Base-by-base conservation (phyloP, 1,284 basidiomycete genomes). In the Melampsora larici-populina region DNA sequence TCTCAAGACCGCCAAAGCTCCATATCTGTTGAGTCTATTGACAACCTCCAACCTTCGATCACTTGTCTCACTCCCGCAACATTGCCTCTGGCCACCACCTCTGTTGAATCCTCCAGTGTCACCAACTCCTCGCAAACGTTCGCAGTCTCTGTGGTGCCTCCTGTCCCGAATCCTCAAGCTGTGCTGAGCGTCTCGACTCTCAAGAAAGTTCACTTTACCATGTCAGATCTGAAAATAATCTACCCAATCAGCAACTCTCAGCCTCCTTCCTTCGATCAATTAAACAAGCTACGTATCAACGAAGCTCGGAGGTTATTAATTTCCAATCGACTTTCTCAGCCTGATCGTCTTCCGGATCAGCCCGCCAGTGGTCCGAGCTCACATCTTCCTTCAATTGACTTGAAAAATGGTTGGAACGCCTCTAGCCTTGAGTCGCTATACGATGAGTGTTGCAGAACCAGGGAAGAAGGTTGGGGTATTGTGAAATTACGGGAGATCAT, bases 211-310 rank as follows among this genome's bases (percentile, higher is more conserved):
- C 79, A 82, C 18, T 83, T 83, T 70, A 81, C 80, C 49, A 81
- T 82, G 80, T 81, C 80, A 18, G 79, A 81, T 6, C 78, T 83
- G 60, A 81, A 79, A n/a, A 79, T 83, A 26, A 79, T 82, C 5
- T 83, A 83, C 62, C 82, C 82, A 1, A 81, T 83, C 80, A 81
- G 80, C 70, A 80, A 77, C 70, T n/a, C 80, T 80, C n/a, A 79
- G 36, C 48, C 31, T 31, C 43, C 67, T 24, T 69, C 69, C 3
- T 76, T 69, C 31, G 69, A 70, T 94, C 79, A 93, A 91, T 82
- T 86, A 91, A 71, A 92, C 92, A 0, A 91, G 94, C 81, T 94
- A 93, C 82, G 91, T 93, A 80, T 86, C 94, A 2, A 92, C 91
- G 0, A 88, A 65, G 67, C 75, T 90, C 81, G 88, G 94, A 81